These are phyloP conservation scores for Suillus tomentosus DNA, from an alignment of 768 basidiomycete species.

Conservation along the genomic window DNA sequence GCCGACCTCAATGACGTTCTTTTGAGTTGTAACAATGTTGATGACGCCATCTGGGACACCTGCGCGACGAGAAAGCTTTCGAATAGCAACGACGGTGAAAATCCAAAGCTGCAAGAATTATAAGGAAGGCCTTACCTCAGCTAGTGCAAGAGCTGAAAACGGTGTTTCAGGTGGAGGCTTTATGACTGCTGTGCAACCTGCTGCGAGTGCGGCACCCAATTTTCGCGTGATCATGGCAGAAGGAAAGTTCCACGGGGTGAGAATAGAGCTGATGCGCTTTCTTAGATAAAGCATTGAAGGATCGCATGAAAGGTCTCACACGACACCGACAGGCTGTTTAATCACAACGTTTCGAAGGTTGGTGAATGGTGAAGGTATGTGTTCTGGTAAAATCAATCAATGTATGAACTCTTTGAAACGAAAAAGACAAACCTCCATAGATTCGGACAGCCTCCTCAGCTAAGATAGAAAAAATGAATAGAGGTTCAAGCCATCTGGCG, in stretches of 20 bases:
- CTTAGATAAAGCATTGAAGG: slow-evolving; percentile 2
- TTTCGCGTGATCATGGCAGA: slow-evolving; percentile 95
- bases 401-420: not conserved
- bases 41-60: slow-evolving; percentile 94
- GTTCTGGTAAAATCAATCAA: slow-evolving; percentile 47
- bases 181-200: slow-evolving; percentile 94
- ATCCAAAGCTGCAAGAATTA: not conserved
- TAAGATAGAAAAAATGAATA: slow-evolving; percentile 30
- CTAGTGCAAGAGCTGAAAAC: slow-evolving; percentile 87
- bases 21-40: slow-evolving; percentile 89
- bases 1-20: slow-evolving; percentile 84
- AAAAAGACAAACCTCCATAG: slow-evolving; percentile 68
- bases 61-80: slow-evolving; percentile 79
- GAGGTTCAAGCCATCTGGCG: not conserved
- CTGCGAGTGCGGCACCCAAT: slow-evolving; percentile 84
- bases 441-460: slow-evolving; percentile 92
- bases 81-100: not conserved
- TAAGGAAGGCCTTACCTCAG: slow-evolving; percentile 59
- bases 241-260: slow-evolving; percentile 94
- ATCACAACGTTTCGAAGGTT: slow-evolving; percentile 83
- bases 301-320: slow-evolving; percentile 36
- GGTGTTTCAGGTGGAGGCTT: slow-evolving; percentile 97
- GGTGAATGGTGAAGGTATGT: slow-evolving; percentile 74
- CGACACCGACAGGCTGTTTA: slow-evolving; percentile 84
- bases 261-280: slow-evolving; percentile 55